phyloP scores from a whole-genome alignment of 805 yeast genomes.

The Candida xyloterini region DNA sequence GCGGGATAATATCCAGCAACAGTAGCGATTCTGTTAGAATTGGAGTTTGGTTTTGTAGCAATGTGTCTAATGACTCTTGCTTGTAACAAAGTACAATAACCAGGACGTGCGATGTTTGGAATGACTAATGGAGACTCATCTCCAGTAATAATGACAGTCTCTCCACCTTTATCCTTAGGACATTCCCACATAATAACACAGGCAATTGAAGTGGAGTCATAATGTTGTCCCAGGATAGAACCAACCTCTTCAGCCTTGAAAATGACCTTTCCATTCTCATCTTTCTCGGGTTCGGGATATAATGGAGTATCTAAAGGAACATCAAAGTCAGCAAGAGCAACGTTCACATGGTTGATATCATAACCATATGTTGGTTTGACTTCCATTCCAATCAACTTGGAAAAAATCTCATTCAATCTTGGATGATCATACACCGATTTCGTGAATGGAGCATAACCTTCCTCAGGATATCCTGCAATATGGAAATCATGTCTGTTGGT shows the following conservation, averaged over 20 bases:
- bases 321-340: conserved; percentile 36
- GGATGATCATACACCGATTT: conserved; percentile 52
- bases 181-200: conserved; percentile 50
- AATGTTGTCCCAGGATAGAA: conserved; percentile 46
- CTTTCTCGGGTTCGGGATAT: conserved; percentile 16
- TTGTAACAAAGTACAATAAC: conserved; percentile 45
- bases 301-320: conserved; percentile 17
- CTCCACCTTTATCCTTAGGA: conserved; percentile 48
- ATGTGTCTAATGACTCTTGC: conserved; percentile 47
- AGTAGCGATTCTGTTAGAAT: conserved; percentile 35
- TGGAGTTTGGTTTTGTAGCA: conserved; percentile 43
- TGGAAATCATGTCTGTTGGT: conserved; percentile 41
- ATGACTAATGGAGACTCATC: conserved; percentile 29
- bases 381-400: conserved; percentile 49
- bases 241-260: conserved; percentile 37
- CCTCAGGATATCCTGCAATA: conserved; percentile 46
- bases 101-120: conserved; percentile 41
- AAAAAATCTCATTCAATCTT: conserved; percentile 44
- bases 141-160: conserved; percentile 47
- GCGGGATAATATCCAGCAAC: conserved; percentile 33
- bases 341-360: conserved; percentile 52
- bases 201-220: conserved; percentile 47
- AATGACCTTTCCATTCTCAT: conserved; percentile 12
- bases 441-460: conserved; percentile 42
- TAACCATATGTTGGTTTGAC: conserved; percentile 46